Percentiles rank a stretch among this genome's conserved stretches.
Evolutionary conservation across 2,329 filamentous ascomycete genomes (phyloP).

Genomic region (Xylariaceae sp.): DNA sequence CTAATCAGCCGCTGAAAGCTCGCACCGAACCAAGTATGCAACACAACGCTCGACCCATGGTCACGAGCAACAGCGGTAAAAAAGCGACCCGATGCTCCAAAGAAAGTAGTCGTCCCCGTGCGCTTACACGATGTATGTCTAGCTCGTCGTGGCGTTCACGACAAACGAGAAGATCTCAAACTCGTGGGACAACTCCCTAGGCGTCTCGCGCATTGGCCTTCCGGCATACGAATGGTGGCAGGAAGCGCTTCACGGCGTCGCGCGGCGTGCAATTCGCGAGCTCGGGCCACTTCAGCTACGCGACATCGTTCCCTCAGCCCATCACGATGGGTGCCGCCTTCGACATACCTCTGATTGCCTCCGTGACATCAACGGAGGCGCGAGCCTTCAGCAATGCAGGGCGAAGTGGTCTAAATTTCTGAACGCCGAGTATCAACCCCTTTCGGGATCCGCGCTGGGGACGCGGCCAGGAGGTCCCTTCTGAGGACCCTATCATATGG

Average conservation of each 20-base stretch:
- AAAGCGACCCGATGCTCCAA: too few species aligned
- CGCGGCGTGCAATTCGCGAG: slow-evolving; percentile 60
- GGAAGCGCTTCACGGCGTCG: slow-evolving; percentile 64
- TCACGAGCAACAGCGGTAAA: slow-evolving; percentile 37
- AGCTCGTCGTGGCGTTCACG: slow-evolving; percentile 57
- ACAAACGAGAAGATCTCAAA: slow-evolving; percentile 61
- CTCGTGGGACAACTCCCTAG: slow-evolving; percentile 45
- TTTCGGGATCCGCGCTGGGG: slow-evolving; percentile 70
- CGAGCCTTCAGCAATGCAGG: slow-evolving; percentile 69
- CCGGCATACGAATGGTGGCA: slow-evolving; percentile 64
- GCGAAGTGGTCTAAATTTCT: slow-evolving; percentile 61
- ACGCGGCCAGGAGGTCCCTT: slow-evolving; percentile 64
- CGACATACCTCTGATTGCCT: slow-evolving; percentile 64
- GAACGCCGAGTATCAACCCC: slow-evolving; percentile 72
- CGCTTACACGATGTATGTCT: slow-evolving; percentile 41
- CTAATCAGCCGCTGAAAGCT: slow-evolving; percentile 27
- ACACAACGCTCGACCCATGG: slow-evolving; percentile 37
- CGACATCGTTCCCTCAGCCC: slow-evolving; percentile 70
- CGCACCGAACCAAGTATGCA: slow-evolving; percentile 39
- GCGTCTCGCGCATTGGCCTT: slow-evolving; percentile 59
- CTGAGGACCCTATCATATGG: slow-evolving; percentile 60
- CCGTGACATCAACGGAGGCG: slow-evolving; percentile 64
- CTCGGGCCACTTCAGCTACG: slow-evolving; percentile 58
- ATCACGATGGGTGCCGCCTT: slow-evolving; percentile 68
- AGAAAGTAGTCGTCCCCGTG: background rate